Conservation (phyloP, 2,329 filamentous ascomycete species). For the Aspergillus fructus region DNA sequence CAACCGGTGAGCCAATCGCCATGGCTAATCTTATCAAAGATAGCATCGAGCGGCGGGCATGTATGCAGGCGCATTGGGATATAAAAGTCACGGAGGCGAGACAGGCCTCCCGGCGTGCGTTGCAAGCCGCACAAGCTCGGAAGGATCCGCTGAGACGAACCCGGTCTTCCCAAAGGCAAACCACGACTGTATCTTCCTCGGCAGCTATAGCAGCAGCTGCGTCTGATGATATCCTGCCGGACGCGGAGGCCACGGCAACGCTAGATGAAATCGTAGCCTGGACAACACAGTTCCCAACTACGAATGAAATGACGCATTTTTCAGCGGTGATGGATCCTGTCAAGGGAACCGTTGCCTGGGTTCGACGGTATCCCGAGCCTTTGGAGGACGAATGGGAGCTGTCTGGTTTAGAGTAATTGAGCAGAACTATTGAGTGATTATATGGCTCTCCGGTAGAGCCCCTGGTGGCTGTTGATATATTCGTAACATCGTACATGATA, state of each 20-base stretch:
- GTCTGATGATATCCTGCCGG: neutral
- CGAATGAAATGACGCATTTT: slow-evolving; percentile 60
- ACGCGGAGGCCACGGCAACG: slow-evolving; percentile 23
- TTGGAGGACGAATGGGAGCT: neutral
- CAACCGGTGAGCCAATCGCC: slow-evolving; percentile 15
- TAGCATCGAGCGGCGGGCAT: slow-evolving; percentile 34
- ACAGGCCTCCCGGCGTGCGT: slow-evolving; percentile 1
- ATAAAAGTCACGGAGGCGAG: slow-evolving; percentile 22
- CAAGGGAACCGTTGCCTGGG: slow-evolving; percentile 49
- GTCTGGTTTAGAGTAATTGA: neutral
- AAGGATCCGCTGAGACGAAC: slow-evolving; percentile 18
- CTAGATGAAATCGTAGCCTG: slow-evolving; percentile 45
- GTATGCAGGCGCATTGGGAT: slow-evolving; percentile 42
- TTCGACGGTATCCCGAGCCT: slow-evolving; percentile 27
- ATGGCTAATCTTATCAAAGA: slow-evolving; percentile 33
- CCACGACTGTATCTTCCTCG: neutral
- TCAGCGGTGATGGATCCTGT: slow-evolving; percentile 57
- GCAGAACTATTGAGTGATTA: neutral
- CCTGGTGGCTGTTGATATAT: neutral
- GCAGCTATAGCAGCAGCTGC: neutral
- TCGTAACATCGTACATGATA: neutral
- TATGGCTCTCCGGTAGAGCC: neutral
- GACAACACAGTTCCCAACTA: slow-evolving; percentile 53
- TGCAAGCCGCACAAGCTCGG: neutral
- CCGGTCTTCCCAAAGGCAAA: slow-evolving; percentile 15